phyloP scores from a whole-genome alignment of 2,329 filamentous ascomycete species.

The Verticillium longisporum region DNA sequence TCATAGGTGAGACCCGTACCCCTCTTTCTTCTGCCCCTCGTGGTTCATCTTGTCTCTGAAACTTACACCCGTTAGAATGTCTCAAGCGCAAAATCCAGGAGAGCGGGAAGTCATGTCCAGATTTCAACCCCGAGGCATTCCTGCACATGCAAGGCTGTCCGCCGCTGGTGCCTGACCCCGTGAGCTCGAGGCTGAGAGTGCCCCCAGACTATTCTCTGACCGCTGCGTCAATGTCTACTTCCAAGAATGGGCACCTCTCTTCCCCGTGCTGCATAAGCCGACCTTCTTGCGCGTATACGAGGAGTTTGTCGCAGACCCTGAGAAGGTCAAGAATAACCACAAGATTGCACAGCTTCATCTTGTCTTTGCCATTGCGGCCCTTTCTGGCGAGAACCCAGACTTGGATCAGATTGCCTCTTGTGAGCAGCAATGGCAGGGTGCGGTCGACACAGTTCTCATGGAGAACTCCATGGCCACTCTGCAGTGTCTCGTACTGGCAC shows the following conservation, averaged over 20 bases:
- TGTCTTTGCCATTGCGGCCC: constrained; percentile 82
- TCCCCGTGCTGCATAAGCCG: constrained; percentile 86
- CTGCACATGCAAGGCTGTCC: constrained; percentile 56
- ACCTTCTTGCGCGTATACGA: constrained; percentile 83
- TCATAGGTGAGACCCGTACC: constrained; percentile 58
- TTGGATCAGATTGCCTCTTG: constrained; percentile 51
- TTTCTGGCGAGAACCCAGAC: constrained; percentile 51
- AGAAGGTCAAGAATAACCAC: constrained; percentile 69
- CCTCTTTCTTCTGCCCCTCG: neutral
- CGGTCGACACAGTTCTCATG: constrained; percentile 68
- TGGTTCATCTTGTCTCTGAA: constrained; percentile 2
- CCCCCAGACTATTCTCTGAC: constrained; percentile 86
- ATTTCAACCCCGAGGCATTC: constrained; percentile 66
- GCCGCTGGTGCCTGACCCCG: constrained; percentile 40
- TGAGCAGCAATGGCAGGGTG: constrained; percentile 77
- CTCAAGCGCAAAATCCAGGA: constrained; percentile 76
- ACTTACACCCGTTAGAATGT: constrained; percentile 47
- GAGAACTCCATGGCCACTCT: constrained; percentile 77
- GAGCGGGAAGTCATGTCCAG: constrained; percentile 61
- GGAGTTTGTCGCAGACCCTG: constrained; percentile 71
- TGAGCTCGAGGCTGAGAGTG: constrained; percentile 43
- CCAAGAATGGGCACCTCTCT: constrained; percentile 94
- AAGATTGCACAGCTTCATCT: constrained; percentile 84
- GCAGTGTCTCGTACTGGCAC: constrained; percentile 81
- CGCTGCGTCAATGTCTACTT: constrained; percentile 95